These are phyloP conservation scores for Xerocomus brunneocitrinus DNA, from an alignment of 768 basidiomycete genomes.

Conservation along the genomic window DNA sequence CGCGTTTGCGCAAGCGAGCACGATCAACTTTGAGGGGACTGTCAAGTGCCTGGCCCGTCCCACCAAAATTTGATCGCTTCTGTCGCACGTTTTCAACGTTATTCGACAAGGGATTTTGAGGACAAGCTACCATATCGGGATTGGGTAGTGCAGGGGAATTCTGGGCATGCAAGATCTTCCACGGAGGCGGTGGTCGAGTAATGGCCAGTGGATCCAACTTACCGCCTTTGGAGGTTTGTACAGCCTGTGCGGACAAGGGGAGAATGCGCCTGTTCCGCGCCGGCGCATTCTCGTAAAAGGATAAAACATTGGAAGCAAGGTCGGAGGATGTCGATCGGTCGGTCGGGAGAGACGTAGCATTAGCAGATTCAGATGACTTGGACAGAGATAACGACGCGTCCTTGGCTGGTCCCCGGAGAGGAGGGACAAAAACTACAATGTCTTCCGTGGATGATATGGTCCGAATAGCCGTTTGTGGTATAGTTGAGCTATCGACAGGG, in stretches of 20 bases:
- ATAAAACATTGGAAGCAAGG: slow-evolving; percentile 7
- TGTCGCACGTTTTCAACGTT: background rate
- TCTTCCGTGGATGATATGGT: slow-evolving; percentile 8
- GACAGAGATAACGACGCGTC: background rate
- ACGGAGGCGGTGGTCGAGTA: slow-evolving; percentile 25
- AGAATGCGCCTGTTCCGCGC: slow-evolving; percentile 3
- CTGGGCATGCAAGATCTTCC: slow-evolving; percentile 13
- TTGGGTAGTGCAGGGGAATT: background rate
- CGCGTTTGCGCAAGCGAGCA: slow-evolving; percentile 24
- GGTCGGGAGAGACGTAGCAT: background rate
- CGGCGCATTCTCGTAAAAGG: slow-evolving; percentile 17
- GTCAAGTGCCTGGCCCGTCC: slow-evolving; percentile 5
- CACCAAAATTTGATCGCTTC: background rate
- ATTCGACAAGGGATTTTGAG: background rate
- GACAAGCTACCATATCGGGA: too few relatives aligned
- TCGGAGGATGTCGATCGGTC: background rate
- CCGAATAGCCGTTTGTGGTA: background rate
- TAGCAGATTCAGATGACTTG: background rate
- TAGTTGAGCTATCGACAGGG: background rate
- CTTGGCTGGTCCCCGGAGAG: slow-evolving; percentile 7
- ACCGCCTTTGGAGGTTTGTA: slow-evolving; percentile 10
- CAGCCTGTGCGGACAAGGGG: slow-evolving; percentile 17
- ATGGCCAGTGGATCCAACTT: slow-evolving; percentile 24
- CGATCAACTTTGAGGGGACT: slow-evolving; percentile 18
- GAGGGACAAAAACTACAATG: slow-evolving; percentile 18